phyloP scores from a whole-genome alignment of 805 yeast species.

The Kodamaea fukazawae region DNA sequence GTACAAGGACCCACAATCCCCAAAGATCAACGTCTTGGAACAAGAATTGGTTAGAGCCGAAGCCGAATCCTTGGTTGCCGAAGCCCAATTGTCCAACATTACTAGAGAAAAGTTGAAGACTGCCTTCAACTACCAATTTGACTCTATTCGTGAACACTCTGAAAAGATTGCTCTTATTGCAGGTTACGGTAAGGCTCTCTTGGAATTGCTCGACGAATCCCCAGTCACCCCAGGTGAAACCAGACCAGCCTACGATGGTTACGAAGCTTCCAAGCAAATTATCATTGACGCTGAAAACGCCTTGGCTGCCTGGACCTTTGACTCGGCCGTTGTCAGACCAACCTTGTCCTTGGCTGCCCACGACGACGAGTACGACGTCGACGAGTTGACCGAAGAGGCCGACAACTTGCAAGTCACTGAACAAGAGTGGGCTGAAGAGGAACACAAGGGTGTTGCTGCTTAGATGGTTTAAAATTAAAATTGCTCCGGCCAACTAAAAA shows the following conservation, averaged over 20 bases:
- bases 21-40: conserved; percentile 92
- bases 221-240: conserved; percentile 99
- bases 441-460: conserved; percentile 11
- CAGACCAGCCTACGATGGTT: conserved; percentile 97
- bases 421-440: conserved; percentile 41
- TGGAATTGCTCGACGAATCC: conserved; percentile 92
- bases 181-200: conserved; percentile 96
- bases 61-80: conserved; percentile 98
- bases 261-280: conserved; percentile 96
- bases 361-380: conserved; percentile 42
- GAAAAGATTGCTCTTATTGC: conserved; percentile 97
- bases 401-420: conserved; percentile 55
- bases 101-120: conserved; percentile 98
- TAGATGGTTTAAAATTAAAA: conserved; percentile 5
- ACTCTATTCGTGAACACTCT: conserved; percentile 89
- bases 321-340: conserved; percentile 92
- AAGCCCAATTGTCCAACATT: conserved; percentile 96
- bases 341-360: conserved; percentile 73
- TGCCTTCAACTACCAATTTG: conserved; percentile 95
- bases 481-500: conserved; percentile 1
- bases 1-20: conserved; percentile 97
- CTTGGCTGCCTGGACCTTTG: conserved; percentile 94
- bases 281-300: conserved; percentile 96
- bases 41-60: conserved; percentile 99
- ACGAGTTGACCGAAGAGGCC: conserved; percentile 43